A percentile compares a stretch with the other conserved stretches of the same genome.
These are phyloP conservation scores for Trichoderma sp. DNA, from an alignment of 2,329 filamentous ascomycete species.

Conservation along the genomic window DNA sequence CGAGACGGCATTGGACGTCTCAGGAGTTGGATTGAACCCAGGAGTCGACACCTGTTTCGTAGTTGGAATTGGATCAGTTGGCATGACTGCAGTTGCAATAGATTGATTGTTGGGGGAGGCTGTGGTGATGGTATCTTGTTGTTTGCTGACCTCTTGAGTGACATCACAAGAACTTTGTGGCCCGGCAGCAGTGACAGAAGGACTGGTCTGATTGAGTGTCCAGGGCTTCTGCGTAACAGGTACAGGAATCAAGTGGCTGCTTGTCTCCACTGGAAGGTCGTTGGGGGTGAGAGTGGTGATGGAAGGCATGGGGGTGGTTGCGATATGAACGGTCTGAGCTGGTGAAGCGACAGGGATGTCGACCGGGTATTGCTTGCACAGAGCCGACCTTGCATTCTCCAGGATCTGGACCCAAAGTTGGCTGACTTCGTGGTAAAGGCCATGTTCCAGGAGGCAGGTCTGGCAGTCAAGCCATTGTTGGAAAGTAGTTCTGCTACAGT, in stretches of 20 bases:
- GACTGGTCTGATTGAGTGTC: neutral
- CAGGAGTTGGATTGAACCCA: constrained; percentile 18
- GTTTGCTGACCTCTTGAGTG: neutral
- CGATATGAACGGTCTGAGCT: constrained; percentile 26
- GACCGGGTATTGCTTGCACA: constrained; percentile 40
- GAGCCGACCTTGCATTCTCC: constrained; percentile 31
- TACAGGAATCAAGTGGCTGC: too few relatives aligned
- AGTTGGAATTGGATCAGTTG: neutral
- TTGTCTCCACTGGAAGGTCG: too few relatives aligned
- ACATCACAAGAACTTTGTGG: neutral
- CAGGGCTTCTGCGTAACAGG: neutral
- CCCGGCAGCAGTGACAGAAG: neutral
- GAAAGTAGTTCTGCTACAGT: constrained; percentile 45
- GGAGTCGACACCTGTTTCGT: neutral
- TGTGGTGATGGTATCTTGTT: neutral
- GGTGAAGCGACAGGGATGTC: constrained; percentile 36
- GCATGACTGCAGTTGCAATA: neutral
- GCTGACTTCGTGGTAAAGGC: constrained; percentile 36
- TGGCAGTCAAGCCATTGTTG: constrained; percentile 43
- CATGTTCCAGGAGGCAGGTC: constrained; percentile 40
- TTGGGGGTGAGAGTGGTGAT: constrained; percentile 34
- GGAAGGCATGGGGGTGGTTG: constrained; percentile 18
- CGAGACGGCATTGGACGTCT: constrained; percentile 26
- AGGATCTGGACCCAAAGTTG: constrained; percentile 36
- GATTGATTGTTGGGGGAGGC: neutral